phyloP scores from a whole-genome alignment of 352 stramenopile species.

The Globisporangium spiculum region DNA sequence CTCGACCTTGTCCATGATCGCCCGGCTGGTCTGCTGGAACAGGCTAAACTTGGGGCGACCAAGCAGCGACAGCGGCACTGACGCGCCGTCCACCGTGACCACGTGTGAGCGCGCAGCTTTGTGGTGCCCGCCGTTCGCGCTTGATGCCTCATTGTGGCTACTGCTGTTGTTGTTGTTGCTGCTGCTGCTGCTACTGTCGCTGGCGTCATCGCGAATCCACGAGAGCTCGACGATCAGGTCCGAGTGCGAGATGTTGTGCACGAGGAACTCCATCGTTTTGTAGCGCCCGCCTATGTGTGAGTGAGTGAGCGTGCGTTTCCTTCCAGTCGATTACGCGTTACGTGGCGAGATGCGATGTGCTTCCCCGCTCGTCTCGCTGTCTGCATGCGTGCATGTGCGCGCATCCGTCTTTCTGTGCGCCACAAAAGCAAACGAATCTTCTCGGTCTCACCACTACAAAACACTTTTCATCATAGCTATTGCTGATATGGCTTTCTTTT shows the following conservation, averaged over 20 bases:
- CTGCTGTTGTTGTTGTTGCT: no score
- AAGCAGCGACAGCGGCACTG: conserved; percentile 53
- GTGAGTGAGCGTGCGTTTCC: not conserved
- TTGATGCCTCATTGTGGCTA: not conserved
- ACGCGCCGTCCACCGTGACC: conserved; percentile 11
- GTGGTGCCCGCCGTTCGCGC: not conserved
- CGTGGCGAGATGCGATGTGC: not conserved
- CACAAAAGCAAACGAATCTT: not conserved
- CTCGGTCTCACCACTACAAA: not conserved
- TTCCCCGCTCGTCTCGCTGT: not conserved
- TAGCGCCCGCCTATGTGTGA: not conserved
- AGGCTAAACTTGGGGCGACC: conserved; percentile 87
- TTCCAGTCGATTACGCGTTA: not conserved
- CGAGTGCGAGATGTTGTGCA: conserved; percentile 97
- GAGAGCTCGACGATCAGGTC: conserved; percentile 93
- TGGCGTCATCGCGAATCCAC: conserved; percentile 50
- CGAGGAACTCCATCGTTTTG: conserved; percentile 86
- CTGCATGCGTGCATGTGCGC: not conserved
- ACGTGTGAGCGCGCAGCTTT: conserved; percentile 12
- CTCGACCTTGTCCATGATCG: conserved; percentile 67
- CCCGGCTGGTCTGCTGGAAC: conserved; percentile 76
- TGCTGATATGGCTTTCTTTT: not conserved
- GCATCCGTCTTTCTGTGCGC: not conserved
- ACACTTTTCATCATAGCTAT: not conserved
- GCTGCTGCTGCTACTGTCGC: not conserved